A percentile compares a stretch with the other conserved stretches of the same genome.
phyloP scores from a whole-genome alignment of 2,329 filamentous ascomycete species.

The Teratosphaeria epicoccoides region DNA sequence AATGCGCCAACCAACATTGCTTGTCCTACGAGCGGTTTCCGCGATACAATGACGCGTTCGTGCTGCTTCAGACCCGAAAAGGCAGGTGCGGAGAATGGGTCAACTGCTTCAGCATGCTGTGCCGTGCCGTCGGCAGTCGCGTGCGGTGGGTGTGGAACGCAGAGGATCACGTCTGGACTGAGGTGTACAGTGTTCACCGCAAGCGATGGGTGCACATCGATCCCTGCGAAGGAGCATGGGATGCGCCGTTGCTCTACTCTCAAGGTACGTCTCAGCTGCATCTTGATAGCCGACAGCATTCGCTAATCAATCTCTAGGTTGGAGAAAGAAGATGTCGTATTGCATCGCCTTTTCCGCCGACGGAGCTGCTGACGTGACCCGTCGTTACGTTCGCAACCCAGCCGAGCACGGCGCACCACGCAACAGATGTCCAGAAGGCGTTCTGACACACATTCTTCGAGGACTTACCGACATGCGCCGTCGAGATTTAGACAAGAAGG shows the following conservation, averaged over 20 bases:
- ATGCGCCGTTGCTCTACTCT: slow-evolving; percentile 82
- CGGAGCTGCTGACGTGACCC: slow-evolving; percentile 58
- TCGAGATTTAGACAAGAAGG: slow-evolving; percentile 73
- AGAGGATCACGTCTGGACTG: slow-evolving; percentile 96
- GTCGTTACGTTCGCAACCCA: slow-evolving; percentile 58
- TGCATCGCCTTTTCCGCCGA: slow-evolving; percentile 95
- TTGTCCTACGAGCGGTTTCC: slow-evolving; percentile 79
- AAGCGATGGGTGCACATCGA: slow-evolving; percentile 96
- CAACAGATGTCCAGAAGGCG: slow-evolving; percentile 73
- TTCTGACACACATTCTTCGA: slow-evolving; percentile 79
- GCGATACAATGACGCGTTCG: slow-evolving; percentile 90
- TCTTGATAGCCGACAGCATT: not conserved
- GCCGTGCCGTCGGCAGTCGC: slow-evolving; percentile 77
- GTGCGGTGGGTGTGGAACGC: slow-evolving; percentile 98
- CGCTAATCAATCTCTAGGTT: slow-evolving; percentile 42
- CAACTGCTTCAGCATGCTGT: slow-evolving; percentile 98
- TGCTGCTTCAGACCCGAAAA: slow-evolving; percentile 71
- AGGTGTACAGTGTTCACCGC: slow-evolving; percentile 90
- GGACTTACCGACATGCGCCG: slow-evolving; percentile 82
- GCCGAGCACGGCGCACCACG: slow-evolving; percentile 62
- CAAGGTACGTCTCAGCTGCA: slow-evolving; percentile 49
- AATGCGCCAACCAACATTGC: slow-evolving; percentile 68
- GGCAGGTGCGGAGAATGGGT: slow-evolving; percentile 93
- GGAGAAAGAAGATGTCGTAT: slow-evolving; percentile 94
- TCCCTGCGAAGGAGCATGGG: slow-evolving; percentile 88